Evolutionary conservation across 208 protist genomes (phyloP).

Genomic region (Herpetomonas tarakana): DNA sequence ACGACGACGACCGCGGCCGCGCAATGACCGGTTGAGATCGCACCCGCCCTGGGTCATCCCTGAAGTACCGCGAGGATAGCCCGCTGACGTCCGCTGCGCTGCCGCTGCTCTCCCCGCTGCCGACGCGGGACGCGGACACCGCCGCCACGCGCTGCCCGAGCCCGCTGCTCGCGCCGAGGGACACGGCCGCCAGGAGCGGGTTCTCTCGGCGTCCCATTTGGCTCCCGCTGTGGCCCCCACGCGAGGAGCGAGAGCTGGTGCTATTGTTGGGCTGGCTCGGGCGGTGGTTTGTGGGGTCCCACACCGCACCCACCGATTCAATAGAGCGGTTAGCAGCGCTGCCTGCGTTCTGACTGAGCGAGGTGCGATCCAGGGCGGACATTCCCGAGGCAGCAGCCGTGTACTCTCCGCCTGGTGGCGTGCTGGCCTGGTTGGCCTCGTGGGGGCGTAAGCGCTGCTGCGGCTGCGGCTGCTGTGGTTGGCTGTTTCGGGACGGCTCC

Average conservation of each 20-base stretch:
- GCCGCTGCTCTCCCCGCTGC: background rate
- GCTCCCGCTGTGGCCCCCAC: slow-evolving; percentile 12
- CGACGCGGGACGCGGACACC: background rate
- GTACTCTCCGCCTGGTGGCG: slow-evolving; percentile 51
- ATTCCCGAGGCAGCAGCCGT: slow-evolving; percentile 7
- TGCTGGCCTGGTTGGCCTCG: slow-evolving; percentile 43
- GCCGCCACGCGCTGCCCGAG: background rate
- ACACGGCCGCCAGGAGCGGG: slow-evolving; percentile 36
- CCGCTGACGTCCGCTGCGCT: background rate
- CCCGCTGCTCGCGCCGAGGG: slow-evolving; percentile 24
- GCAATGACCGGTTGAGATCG: background rate
- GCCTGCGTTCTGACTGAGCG: slow-evolving; percentile 16
- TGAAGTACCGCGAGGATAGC: background rate
- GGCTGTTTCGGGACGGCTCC: background rate
- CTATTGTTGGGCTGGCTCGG: background rate
- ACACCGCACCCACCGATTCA: slow-evolving; percentile 61
- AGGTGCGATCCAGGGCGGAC: background rate
- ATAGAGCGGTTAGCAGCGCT: slow-evolving; percentile 36
- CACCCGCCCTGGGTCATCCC: background rate
- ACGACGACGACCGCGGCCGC: slow-evolving; percentile 4
- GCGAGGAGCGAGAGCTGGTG: slow-evolving; percentile 14
- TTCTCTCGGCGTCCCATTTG: slow-evolving; percentile 60
- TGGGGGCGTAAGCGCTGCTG: background rate
- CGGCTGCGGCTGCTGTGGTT: slow-evolving; percentile 1
- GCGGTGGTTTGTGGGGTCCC: slow-evolving; percentile 42